Evolutionary conservation across 352 stramenopile genomes (phyloP).

Genomic region (Globisporangium mamillatum): DNA sequence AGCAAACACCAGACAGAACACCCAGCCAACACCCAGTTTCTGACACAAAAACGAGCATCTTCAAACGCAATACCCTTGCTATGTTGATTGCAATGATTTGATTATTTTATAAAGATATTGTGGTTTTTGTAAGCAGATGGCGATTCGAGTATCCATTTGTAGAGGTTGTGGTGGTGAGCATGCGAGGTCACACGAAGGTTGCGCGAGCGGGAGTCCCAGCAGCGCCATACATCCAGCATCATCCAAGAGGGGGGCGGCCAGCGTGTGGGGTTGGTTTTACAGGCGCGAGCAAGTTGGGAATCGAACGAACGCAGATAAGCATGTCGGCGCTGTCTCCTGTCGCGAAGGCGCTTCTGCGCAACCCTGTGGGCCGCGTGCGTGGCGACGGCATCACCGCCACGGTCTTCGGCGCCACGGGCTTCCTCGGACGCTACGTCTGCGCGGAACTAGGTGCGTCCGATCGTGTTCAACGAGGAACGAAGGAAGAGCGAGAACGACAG

Average conservation of each 20-base stretch:
- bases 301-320: conserved; percentile 12
- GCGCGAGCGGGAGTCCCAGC: conserved; percentile 13
- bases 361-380: conserved; percentile 68
- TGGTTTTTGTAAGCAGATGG: not conserved
- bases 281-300: conserved; percentile 4
- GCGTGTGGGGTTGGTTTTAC: not conserved
- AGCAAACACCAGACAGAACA: not conserved
- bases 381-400: conserved; percentile 89
- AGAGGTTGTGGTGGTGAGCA: conserved; percentile 11
- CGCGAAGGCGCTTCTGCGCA: conserved; percentile 68
- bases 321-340: conserved; percentile 86
- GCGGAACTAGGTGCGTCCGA: conserved; percentile 83
- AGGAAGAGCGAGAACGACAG: not conserved
- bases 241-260: not conserved
- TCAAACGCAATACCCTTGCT: not conserved
- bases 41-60: not conserved
- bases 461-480: not conserved
- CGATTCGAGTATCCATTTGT: not conserved
- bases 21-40: not conserved
- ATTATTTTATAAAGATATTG: not conserved
- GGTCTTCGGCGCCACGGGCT: conserved; percentile 95
- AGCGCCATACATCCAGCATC: conserved; percentile 11
- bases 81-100: not conserved
- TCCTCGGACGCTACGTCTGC: conserved; percentile 95
- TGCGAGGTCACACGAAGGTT: conserved; percentile 29